phyloP scores from a whole-genome alignment of 106 monocot genomes.

The Acorus gramineus region DNA sequence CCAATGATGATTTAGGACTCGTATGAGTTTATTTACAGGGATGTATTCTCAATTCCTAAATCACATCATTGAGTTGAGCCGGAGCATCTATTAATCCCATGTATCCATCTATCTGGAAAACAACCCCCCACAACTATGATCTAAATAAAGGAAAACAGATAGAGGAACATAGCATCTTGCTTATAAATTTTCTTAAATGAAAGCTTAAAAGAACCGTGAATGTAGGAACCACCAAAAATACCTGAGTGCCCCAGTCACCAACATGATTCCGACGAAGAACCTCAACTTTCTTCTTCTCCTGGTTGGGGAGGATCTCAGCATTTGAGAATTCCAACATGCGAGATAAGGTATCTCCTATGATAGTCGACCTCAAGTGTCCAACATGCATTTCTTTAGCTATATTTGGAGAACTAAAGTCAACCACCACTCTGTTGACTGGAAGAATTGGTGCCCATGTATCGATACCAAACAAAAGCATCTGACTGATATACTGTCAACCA shows the following conservation, averaged over 20 bases:
- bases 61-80: too few relatives aligned
- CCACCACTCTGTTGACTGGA: slow-evolving; percentile 54
- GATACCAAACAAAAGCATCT: slow-evolving; percentile 80
- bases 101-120: too few relatives aligned
- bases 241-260: slow-evolving; percentile 99
- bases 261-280: slow-evolving; percentile 96
- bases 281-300: slow-evolving; percentile 20
- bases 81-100: too few relatives aligned
- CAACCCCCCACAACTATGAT: too few relatives aligned
- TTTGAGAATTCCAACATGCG: slow-evolving; percentile 95
- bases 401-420: slow-evolving; percentile 96
- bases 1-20: too few relatives aligned
- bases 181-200: too few relatives aligned
- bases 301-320: background rate
- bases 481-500: slow-evolving; percentile 51
- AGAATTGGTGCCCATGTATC: slow-evolving; percentile 70
- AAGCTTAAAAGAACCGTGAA: too few relatives aligned
- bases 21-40: too few relatives aligned
- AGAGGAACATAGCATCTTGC: too few relatives aligned
- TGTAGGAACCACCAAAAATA: slow-evolving; percentile 13
- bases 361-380: slow-evolving; percentile 90
- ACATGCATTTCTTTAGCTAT: slow-evolving; percentile 99
- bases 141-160: too few relatives aligned
- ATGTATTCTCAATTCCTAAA: too few relatives aligned
- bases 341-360: slow-evolving; percentile 89